Base-by-base conservation (phyloP, 1,284 basidiomycete species). In the Sanghuangporus baumii region DNA sequence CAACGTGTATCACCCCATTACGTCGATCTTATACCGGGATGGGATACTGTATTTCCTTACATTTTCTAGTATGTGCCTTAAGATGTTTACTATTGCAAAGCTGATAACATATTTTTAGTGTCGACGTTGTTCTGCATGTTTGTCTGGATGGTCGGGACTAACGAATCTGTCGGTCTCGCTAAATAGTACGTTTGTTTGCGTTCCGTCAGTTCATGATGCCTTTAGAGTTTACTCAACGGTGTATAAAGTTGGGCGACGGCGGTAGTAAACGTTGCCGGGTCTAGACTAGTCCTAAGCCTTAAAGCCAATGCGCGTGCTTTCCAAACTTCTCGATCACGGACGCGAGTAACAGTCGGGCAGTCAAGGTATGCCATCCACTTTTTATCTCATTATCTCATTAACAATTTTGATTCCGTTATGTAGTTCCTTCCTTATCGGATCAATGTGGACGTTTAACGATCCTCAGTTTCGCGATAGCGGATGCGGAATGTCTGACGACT, bases 31-130 rank as follows among this genome's bases (percentile, higher is more conserved):
- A 11, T 65, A 62, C 55, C 48, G 64, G 11, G 64, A 65, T 47
- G 64, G 64, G 18, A 65, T 65, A 46, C 38, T 65, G 16, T 65
- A 65, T 37, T 65, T 55, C 43, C 18, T 65, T 9, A 57, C 64
- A 1, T 60, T 65, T 36, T 11, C 64, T 12, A 54, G 64, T 65
- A 43, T 11, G 58, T 40, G n/a, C 8, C 36, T 56, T 54, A 1
- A 31, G 16, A 0, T 23, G 41, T 36, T 18, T 18, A 11, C 50
- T 43, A 3, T 18, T n/a, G 11, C 26, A 16, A 47, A 34, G 16
- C 38, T 26, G 46, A 40, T 41, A 16, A 47, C 20, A 14, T 8
- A 11, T 46, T 48, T 0, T 4, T 40, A 65, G 64, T 55, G 11
- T 56, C 59, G 23, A 62, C 60, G 23, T 56, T 60, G 38, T 63